phyloP scores from a whole-genome alignment of 345 rosid genomes.

The Citrus medica region DNA sequence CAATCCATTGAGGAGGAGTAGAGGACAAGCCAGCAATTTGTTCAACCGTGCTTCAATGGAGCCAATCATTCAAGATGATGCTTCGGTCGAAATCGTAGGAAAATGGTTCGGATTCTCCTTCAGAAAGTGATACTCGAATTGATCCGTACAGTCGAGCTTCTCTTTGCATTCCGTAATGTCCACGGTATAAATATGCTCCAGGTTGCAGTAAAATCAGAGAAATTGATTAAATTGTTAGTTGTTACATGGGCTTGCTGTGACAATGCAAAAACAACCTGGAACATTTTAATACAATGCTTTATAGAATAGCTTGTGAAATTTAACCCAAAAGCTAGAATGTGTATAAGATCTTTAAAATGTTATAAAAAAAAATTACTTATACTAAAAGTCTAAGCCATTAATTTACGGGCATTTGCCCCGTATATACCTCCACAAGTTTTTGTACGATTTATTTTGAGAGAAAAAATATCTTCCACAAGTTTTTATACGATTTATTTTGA shows the following conservation, averaged over 20 bases:
- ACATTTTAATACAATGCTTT: background rate
- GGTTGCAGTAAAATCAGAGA: slow-evolving; percentile 35
- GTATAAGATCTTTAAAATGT: too few species aligned
- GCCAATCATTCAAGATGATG: slow-evolving; percentile 72
- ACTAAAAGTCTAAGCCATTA: too few species aligned
- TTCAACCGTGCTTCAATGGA: slow-evolving; percentile 58
- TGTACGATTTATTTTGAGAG: too few species aligned
- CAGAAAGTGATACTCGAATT: slow-evolving; percentile 45
- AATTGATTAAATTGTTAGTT: background rate
- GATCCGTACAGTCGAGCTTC: slow-evolving; percentile 63
- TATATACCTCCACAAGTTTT: too few species aligned
- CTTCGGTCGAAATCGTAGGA: slow-evolving; percentile 52
- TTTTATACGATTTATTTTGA: too few species aligned
- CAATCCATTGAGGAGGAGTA: slow-evolving; percentile 56
- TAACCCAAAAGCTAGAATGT: too few species aligned
- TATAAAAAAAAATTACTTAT: too few species aligned
- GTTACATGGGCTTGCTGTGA: background rate
- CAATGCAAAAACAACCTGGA: background rate
- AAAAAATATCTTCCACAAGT: too few species aligned
- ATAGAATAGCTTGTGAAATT: too few species aligned
- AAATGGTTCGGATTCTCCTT: slow-evolving; percentile 56
- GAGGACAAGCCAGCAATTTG: slow-evolving; percentile 58
- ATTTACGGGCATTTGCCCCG: too few species aligned
- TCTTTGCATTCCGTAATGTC: slow-evolving; percentile 80
- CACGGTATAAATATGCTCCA: slow-evolving; percentile 70